These are phyloP conservation scores for Cardamine occulta DNA, from an alignment of 345 rosid genomes.

Conservation along the genomic window DNA sequence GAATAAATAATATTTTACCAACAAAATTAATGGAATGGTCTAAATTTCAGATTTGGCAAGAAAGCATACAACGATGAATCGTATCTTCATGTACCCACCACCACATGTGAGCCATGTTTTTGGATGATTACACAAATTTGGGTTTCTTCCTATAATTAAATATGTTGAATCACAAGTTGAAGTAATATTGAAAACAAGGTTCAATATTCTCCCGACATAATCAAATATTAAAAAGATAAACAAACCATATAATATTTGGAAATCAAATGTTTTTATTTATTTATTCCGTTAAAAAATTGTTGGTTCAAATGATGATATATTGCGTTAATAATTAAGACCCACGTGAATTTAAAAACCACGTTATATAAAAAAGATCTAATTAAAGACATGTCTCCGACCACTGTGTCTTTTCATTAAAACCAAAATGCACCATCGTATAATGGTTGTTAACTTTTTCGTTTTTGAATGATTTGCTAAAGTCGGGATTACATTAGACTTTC, in stretches of 20 bases:
- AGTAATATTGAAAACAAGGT: slow-evolving; percentile 26
- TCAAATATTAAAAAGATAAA: slow-evolving; percentile 26
- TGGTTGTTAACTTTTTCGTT: slow-evolving; percentile 4
- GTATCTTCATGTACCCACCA: slow-evolving; percentile 43
- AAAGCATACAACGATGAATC: slow-evolving; percentile 23
- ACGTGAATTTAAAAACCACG: slow-evolving; percentile 27
- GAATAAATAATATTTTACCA: not conserved
- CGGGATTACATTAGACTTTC: not conserved
- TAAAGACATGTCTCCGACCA: slow-evolving; percentile 47
- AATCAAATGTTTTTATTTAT: slow-evolving; percentile 28
- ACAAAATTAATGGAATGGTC: not conserved
- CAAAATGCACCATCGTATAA: slow-evolving; percentile 14
- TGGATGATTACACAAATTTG: slow-evolving; percentile 30
- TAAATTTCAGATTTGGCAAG: slow-evolving; percentile 25
- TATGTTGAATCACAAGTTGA: slow-evolving; percentile 28
- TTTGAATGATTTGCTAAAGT: slow-evolving; percentile 5
- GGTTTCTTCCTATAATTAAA: slow-evolving; percentile 24
- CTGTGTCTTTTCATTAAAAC: slow-evolving; percentile 14
- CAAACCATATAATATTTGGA: slow-evolving; percentile 11
- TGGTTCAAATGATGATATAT: slow-evolving; percentile 11
- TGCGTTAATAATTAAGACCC: slow-evolving; percentile 40
- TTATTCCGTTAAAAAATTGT: slow-evolving; percentile 17
- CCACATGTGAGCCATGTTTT: slow-evolving; percentile 41
- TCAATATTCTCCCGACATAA: slow-evolving; percentile 39
- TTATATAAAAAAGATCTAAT: not conserved